These are phyloP conservation scores for Geranomyces variabilis DNA, from an alignment of 192 early-diverging fungal species.

Conservation along the genomic window DNA sequence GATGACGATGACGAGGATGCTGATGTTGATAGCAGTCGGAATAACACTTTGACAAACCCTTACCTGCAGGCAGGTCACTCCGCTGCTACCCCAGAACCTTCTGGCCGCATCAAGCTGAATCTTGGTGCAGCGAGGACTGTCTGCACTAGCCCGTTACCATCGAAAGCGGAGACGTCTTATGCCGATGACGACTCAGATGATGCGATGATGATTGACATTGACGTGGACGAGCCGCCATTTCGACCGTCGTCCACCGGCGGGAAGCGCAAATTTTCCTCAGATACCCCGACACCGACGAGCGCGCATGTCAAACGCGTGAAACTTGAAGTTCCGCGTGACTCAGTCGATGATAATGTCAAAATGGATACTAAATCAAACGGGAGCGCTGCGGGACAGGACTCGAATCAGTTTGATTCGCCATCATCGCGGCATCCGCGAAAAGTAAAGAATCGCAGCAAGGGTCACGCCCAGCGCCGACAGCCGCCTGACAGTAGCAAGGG, in stretches of 20 bases:
- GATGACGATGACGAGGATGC: neutral
- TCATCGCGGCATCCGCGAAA: slow-evolving; percentile 24
- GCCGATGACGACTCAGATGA: slow-evolving; percentile 20
- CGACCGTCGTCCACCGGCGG: neutral
- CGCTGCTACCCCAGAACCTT: slow-evolving; percentile 4
- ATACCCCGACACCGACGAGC: neutral
- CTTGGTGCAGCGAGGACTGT: neutral
- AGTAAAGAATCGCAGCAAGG: slow-evolving; percentile 32
- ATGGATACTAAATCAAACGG: slow-evolving; percentile 33
- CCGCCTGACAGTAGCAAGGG: slow-evolving; percentile 38
- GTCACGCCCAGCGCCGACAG: slow-evolving; percentile 35
- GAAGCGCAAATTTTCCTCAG: neutral
- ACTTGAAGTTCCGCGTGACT: slow-evolving; percentile 23
- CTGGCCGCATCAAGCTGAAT: neutral
- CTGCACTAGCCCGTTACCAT: neutral
- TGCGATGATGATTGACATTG: neutral
- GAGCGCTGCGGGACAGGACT: neutral
- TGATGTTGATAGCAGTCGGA: neutral
- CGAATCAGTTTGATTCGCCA: neutral
- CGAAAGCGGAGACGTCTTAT: slow-evolving; percentile 39
- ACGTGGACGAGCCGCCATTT: neutral
- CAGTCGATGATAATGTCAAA: slow-evolving; percentile 34
- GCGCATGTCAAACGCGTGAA: slow-evolving; percentile 3
- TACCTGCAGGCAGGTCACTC: too few species aligned
- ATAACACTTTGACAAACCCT: neutral